phyloP scores from a whole-genome alignment of 2,329 filamentous ascomycete species.

The Fusarium xylarioides region DNA sequence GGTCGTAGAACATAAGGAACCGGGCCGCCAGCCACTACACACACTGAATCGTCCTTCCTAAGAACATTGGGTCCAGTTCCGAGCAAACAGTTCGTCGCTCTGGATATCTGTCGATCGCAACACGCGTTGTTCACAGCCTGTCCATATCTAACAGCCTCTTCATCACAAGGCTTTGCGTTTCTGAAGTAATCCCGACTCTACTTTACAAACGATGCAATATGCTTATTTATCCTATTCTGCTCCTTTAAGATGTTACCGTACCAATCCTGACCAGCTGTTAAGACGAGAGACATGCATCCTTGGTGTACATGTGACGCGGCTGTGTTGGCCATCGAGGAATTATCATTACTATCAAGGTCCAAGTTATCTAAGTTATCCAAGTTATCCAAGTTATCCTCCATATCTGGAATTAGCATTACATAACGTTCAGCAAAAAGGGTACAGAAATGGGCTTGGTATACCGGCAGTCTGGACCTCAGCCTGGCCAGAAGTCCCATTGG shows the following conservation, averaged over 20 bases:
- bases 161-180: neutral
- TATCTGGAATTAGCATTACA: neutral
- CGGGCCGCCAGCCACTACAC: neutral
- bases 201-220: neutral
- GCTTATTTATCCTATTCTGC: neutral
- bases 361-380: fast-evolving
- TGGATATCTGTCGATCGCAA: neutral
- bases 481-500: neutral
- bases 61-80: neutral
- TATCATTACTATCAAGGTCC: neutral
- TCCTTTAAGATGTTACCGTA: neutral
- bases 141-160: neutral
- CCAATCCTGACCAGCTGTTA: neutral
- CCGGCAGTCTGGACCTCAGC: neutral
- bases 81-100: neutral
- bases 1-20: neutral
- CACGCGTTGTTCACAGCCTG: neutral
- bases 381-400: fast-evolving
- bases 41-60: neutral
- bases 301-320: fast-evolving
- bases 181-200: neutral
- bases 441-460: neutral
- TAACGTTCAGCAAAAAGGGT: too few relatives aligned
- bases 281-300: too few relatives aligned
- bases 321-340: neutral